Evolutionary conservation across 169 alveolate genomes (phyloP).

Genomic region (Sarcocystis neurona): DNA sequence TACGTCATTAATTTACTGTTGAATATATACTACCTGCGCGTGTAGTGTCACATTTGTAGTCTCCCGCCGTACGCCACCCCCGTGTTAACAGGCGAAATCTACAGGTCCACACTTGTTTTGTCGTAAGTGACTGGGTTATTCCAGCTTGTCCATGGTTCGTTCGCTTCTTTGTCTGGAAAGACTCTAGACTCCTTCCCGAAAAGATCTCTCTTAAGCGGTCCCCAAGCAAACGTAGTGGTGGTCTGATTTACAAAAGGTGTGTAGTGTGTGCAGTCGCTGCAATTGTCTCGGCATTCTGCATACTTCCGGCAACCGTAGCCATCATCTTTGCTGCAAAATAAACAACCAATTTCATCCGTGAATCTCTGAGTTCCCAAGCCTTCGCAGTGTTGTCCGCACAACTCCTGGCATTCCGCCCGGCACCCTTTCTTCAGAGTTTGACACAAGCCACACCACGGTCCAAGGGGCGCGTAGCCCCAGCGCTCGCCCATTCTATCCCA

Average conservation of each 20-base stretch:
- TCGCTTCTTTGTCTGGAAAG: not conserved
- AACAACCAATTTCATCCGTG: slow-evolving; percentile 13
- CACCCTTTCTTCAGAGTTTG: not conserved
- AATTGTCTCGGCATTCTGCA: not conserved
- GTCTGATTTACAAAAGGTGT: not conserved
- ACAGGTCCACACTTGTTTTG: too few species aligned
- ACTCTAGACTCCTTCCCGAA: not conserved
- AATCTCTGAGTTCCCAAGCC: not conserved
- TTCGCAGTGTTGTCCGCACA: not conserved
- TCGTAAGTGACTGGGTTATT: too few species aligned
- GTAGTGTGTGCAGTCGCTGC: not conserved
- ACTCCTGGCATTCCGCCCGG: not conserved
- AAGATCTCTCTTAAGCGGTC: not conserved
- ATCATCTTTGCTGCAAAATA: not conserved
- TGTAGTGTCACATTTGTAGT: too few species aligned
- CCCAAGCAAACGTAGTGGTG: not conserved
- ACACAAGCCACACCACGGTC: slow-evolving; percentile 17
- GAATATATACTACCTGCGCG: too few species aligned
- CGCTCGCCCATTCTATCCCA: not conserved
- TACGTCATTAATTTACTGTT: too few species aligned
- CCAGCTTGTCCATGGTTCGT: slow-evolving; percentile 5
- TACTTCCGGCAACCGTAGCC: slow-evolving; percentile 1
- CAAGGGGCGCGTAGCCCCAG: slow-evolving; percentile 10
- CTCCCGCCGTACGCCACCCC: too few species aligned
- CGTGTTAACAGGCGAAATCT: too few species aligned